Evolutionary conservation across 108 stramenopile species (phyloP).

Genomic region (Fragilariopsis cylindrus): DNA sequence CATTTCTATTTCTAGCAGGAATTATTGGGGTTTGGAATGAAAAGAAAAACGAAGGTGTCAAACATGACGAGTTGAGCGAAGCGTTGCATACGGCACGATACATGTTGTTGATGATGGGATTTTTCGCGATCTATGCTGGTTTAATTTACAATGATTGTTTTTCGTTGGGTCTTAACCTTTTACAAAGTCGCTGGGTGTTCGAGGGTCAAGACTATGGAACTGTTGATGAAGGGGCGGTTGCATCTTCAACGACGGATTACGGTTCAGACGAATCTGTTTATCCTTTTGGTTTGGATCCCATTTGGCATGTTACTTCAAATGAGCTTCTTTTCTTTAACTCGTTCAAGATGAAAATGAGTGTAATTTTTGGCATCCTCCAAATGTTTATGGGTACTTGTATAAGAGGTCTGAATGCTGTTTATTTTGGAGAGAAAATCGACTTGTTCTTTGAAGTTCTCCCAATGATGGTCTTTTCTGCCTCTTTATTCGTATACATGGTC

Average conservation of each 20-base stretch:
- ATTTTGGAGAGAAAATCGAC: constrained; percentile 89
- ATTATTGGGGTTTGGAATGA: constrained; percentile 83
- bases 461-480: constrained; percentile 91
- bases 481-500: constrained; percentile 98
- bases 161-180: constrained; percentile 93
- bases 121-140: constrained; percentile 96
- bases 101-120: constrained; percentile 97
- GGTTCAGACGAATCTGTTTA: constrained; percentile 87
- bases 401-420: constrained; percentile 90
- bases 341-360: constrained; percentile 99
- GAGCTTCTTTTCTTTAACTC: constrained; percentile 98
- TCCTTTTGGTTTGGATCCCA: constrained; percentile 97
- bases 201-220: constrained; percentile 55
- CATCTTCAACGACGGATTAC: constrained; percentile 59
- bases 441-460: constrained; percentile 95
- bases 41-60: constrained; percentile 69
- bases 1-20: constrained; percentile 83
- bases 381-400: constrained; percentile 96
- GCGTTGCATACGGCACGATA: constrained; percentile 74
- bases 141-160: constrained; percentile 99
- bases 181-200: constrained; percentile 87
- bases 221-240: constrained; percentile 77
- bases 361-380: constrained; percentile 96
- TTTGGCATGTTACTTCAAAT: constrained; percentile 95
- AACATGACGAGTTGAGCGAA: constrained; percentile 85